These are phyloP conservation scores for Trichosporon coremiiforme DNA, from an alignment of 1,284 basidiomycete genomes.

Conservation along the genomic window DNA sequence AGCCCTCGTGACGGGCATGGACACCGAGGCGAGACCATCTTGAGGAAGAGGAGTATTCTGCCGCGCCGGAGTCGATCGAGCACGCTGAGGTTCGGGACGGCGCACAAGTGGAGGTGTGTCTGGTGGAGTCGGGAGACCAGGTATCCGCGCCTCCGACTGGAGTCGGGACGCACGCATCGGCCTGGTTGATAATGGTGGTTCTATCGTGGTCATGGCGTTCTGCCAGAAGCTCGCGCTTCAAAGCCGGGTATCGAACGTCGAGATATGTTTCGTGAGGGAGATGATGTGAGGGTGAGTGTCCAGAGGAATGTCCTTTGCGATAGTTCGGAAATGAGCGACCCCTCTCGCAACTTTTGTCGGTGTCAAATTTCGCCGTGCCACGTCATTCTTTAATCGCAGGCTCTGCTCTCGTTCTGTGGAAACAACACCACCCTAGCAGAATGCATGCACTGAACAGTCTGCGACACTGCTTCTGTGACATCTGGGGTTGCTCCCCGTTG, in stretches of 20 bases:
- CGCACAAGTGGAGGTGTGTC: not conserved
- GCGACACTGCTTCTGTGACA: not conserved
- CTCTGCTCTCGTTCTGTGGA: not conserved
- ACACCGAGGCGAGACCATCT: not conserved
- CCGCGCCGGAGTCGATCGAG: not conserved
- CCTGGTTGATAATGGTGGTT: not conserved
- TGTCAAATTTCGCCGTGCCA: not conserved
- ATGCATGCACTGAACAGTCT: not conserved
- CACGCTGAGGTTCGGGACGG: not conserved
- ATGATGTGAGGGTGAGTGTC: not conserved
- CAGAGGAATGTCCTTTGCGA: not conserved
- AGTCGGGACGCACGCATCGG: constrained; percentile 5
- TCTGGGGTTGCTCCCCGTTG: not conserved
- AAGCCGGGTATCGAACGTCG: not conserved
- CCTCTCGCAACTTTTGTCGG: not conserved
- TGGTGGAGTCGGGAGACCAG: not conserved
- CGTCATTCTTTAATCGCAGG: not conserved
- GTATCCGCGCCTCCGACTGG: not conserved
- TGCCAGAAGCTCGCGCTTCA: constrained; percentile 9
- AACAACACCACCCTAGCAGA: not conserved
- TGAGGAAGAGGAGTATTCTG: not conserved
- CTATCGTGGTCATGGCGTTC: not conserved
- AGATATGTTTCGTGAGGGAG: not conserved
- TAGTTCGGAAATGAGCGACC: constrained; percentile 7
- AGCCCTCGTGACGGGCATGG: not conserved